Conservation (phyloP, 139 green algal genomes). For the Edaphochlamys debaryana region DNA sequence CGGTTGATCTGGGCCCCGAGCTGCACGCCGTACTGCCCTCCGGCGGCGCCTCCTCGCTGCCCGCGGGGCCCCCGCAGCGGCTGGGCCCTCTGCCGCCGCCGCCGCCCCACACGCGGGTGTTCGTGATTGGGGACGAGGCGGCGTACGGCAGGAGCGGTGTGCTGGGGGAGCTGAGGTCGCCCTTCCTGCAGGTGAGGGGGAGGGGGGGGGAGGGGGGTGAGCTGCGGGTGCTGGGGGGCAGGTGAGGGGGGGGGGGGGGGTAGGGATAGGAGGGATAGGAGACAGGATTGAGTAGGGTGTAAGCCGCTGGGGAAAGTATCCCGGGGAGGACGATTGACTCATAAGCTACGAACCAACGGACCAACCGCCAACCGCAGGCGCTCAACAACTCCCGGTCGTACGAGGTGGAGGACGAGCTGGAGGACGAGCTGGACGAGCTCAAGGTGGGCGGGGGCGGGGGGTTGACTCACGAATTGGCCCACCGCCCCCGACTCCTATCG, state of each 20-base stretch:
- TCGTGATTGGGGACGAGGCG: constrained; percentile 67
- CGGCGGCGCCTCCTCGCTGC: constrained; percentile 5
- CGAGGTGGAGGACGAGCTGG: constrained; percentile 38
- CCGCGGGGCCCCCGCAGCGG: constrained; percentile 15
- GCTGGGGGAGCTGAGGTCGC: constrained; percentile 72
- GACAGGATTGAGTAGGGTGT: too few species aligned
- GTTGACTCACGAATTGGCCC: neutral
- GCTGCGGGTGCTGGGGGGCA: neutral
- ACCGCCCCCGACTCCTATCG: neutral
- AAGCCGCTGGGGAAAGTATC: too few species aligned
- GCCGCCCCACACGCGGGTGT: constrained; percentile 64
- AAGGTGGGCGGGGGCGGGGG: neutral
- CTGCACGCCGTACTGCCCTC: constrained; percentile 26
- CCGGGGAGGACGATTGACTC: too few species aligned
- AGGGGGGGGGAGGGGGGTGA: neutral
- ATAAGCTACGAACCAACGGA: too few species aligned
- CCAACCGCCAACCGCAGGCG: neutral
- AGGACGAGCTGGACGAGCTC: constrained; percentile 38
- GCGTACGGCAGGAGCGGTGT: constrained; percentile 68
- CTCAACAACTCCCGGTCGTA: constrained; percentile 22
- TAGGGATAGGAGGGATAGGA: neutral
- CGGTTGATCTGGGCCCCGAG: constrained; percentile 72
- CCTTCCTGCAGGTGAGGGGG: constrained; percentile 67
- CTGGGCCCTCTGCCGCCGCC: neutral
- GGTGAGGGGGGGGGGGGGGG: neutral